Base-by-base conservation (phyloP, 192 early-diverging fungal genomes). In the Ambispora gerdemannii region DNA sequence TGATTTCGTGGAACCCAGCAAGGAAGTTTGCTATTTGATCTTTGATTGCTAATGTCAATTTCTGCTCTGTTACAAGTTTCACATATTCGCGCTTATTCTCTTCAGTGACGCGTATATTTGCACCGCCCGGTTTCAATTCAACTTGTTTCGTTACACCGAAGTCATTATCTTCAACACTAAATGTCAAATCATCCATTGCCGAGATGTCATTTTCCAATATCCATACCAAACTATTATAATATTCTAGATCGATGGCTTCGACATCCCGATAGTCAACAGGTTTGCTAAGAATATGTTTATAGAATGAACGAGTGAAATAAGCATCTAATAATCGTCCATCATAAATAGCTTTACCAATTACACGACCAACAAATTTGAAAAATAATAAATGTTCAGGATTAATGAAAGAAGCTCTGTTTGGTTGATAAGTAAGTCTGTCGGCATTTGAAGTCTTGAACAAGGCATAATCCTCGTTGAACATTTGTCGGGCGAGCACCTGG, bases 401-500 rank as follows among this genome's bases (percentile, higher is more conserved):
- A 61, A 90, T 87, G 79, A 87, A 87, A 25, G 93, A 95, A 30
- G 91, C 84, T 43, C 92, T 90, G 74, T 98, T 98, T 61, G 97
- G 97, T 80, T 98, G 97, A 80, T 98, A 98, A 0, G 97, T 98
- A 20, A 97, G 87, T 55, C 92, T 91, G 75, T 97, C 97, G 2
- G 91, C 89, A 3, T 95, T 95, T 19, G 97, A 96, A 1, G 94
- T 93, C 74, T 90, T 93, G 81, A 98, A 98, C 58, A 98, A 78
- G n/a, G 97, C 97, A 74, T 98, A 97, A 73, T 97, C 88, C 3
- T 95, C 95, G 76, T 98, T 92, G 77, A 98, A 97, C 95, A 98
- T 98, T 76, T 96, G 94, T 50, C 93, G 83, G 19, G 97, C 93
- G 10, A 98, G 84, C 2, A 91, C 97, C 71, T 93, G 92, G 87